These are phyloP conservation scores for Ormosia emarginata DNA, from an alignment of 306 rosid genomes.

Conservation along the genomic window DNA sequence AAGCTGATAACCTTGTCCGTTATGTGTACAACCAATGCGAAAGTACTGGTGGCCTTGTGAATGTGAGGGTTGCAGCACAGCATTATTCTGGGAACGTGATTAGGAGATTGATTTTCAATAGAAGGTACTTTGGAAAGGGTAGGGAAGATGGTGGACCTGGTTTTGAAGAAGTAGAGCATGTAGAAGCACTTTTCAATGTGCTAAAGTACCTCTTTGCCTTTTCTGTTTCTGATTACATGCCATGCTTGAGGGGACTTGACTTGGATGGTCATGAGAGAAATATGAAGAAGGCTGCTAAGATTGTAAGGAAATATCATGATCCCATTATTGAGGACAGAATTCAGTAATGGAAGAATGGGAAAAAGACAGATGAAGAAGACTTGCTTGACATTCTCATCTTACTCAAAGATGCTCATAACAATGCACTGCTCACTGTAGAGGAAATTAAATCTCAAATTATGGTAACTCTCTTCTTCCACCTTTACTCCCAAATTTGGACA, in stretches of 20 bases:
- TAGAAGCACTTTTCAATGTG: background rate
- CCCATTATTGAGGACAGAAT: conserved; percentile 26
- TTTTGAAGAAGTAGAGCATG: conserved; percentile 23
- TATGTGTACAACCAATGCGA: conserved; percentile 1
- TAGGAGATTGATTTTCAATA: conserved; percentile 23
- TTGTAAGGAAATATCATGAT: background rate
- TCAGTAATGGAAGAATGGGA: conserved; percentile 25
- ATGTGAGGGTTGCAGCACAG: conserved; percentile 3
- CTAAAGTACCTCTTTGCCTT: conserved; percentile 11
- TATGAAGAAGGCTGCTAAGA: conserved; percentile 9
- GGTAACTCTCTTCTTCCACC: background rate
- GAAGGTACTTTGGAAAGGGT: conserved; percentile 24
- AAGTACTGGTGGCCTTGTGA: background rate
- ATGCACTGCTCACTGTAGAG: background rate
- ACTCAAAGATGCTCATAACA: background rate
- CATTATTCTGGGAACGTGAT: conserved; percentile 24
- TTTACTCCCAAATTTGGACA: too few species aligned
- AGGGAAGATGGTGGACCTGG: conserved; percentile 34
- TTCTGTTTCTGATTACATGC: conserved; percentile 22
- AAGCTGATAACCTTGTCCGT: conserved; percentile 26
- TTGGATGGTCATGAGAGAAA: conserved; percentile 16
- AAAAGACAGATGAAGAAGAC: conserved; percentile 25
- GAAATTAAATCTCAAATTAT: conserved; percentile 34
- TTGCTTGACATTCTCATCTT: conserved; percentile 37
- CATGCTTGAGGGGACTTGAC: conserved; percentile 20